Evolutionary conservation across 1,284 basidiomycete species (phyloP), one percentile per base, ranked within the genome.

Genomic region (Volvariella volvacea): DNA sequence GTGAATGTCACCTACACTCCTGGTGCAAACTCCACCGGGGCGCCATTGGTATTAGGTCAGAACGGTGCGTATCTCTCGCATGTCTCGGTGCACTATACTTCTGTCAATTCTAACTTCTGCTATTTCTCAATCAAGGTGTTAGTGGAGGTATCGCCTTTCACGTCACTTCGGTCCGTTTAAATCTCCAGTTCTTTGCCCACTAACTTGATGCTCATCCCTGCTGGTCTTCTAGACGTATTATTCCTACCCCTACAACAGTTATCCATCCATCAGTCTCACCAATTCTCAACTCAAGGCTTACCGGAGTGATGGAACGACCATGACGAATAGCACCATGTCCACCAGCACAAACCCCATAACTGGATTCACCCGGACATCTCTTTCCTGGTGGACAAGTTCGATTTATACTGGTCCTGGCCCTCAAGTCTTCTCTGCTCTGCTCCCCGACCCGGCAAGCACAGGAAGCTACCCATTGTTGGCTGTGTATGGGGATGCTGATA

Each of bases 31-130:
- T 42, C 46, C 2, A 71, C 66, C 0, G 70, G 68, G 1, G 60
- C 52, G 3, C 68, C 70, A 9, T 52, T 73, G 21, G 70, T 72
- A 4, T 58, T 72, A n/a, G 69, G 68, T 14, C 58, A 63, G 44
- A 58, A 60, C 31, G 68, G 68, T 65, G 42, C 50, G 8, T 19
- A n/a, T n/a, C n/a, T n/a, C 8, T n/a, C n/a, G n/a, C 6, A 41
- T 41, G 1, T 16, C 2, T 16, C n/a, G n/a, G n/a, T n/a, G n/a
- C n/a, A n/a, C n/a, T n/a, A n/a, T n/a, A n/a, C n/a, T n/a, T n/a
- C n/a, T n/a, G n/a, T n/a, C n/a, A n/a, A n/a, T n/a, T n/a, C n/a
- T n/a, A n/a, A n/a, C 34, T 46, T n/a, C n/a, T n/a, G n/a, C n/a
- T n/a, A n/a, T n/a, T n/a, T n/a, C n/a, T n/a, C n/a, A 28, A 12